These are phyloP conservation scores for Lichtheimia ornata DNA, from an alignment of 371 early-diverging fungal genomes.

Conservation along the genomic window DNA sequence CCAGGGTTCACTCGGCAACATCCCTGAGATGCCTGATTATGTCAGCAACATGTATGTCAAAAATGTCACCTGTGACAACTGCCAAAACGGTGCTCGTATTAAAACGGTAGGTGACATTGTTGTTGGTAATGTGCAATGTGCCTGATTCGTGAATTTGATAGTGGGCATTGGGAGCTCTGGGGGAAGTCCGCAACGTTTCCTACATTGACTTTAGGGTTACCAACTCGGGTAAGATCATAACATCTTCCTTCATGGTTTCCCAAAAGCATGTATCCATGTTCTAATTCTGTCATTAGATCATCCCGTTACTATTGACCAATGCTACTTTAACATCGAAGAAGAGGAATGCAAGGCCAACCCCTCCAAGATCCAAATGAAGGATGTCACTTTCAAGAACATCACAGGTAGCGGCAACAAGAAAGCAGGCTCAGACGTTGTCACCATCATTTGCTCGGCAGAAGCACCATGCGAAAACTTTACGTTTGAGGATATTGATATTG, in stretches of 20 bases:
- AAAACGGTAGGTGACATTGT: conserved; percentile 13
- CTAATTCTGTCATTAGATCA: conserved; percentile 2
- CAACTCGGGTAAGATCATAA: conserved; percentile 10
- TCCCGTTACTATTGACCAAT: conserved; percentile 19
- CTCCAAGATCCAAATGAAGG: conserved; percentile 11
- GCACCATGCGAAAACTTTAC: conserved; percentile 15
- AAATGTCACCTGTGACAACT: conserved; percentile 21
- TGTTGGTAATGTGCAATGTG: neutral
- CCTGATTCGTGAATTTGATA: neutral
- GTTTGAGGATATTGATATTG: conserved; percentile 9
- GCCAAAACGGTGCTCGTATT: conserved; percentile 25
- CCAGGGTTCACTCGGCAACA: conserved; percentile 22
- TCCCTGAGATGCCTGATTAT: conserved; percentile 14
- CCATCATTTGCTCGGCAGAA: conserved; percentile 21
- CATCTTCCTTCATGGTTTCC: too few relatives aligned
- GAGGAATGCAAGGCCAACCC: conserved; percentile 13
- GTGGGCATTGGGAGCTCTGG: conserved; percentile 17
- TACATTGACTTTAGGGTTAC: conserved; percentile 21
- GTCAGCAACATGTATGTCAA: conserved; percentile 20
- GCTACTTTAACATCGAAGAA: conserved; percentile 15
- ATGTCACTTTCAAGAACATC: conserved; percentile 18
- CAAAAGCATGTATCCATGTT: neutral
- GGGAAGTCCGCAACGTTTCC: conserved; percentile 21
- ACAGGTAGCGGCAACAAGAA: conserved; percentile 17
- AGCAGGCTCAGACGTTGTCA: conserved; percentile 10